Evolutionary conservation across 768 basidiomycete species (phyloP), one percentile per base, ranked within the genome.

Genomic region (Russula compacta): DNA sequence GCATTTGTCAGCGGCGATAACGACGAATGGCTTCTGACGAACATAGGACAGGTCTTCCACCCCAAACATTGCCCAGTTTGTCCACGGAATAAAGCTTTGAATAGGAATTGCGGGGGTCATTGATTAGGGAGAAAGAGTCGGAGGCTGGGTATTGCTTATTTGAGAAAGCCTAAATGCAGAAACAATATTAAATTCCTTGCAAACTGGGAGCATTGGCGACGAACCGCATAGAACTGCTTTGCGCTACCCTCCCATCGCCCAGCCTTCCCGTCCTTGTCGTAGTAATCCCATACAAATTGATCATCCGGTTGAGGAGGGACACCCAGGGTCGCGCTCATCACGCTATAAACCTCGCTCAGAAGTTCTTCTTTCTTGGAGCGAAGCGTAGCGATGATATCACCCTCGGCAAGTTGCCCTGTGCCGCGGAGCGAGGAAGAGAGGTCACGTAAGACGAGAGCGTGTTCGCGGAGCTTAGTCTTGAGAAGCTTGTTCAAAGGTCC

Each of bases 61-160:
- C 89, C 86, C 89, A 92, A 53, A 98, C 76, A 68, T 98, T 98
- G 15, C 95, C 95, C 39, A 98, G 84, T 68, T 90, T 87, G 68
- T 95, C 85, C 17, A 98, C 93, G 1, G 92, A 92, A 75, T 95
- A 95, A 15, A 95, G 78, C 72, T 84, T 87, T 53, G 79, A 80
- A 71, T 87, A 92, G 19, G 76, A 76, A 70, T 98, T 95, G 29
- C 95, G 82, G 10, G 95, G 95, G 71, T 98, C 95, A 68, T 98
- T 87, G 72, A 98, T 92, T 12, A 98, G 80, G 40, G 93, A 95
- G 79, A 98, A 95, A 2, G 80, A 85, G 29, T 93, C 89, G 3
- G 77, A 70, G 2, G 69, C 69, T 40, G 69, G 69, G 63, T 72
- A 71, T 52, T 71, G 29, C 56, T 66, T 69, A 51, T 69, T 71